Conservation (phyloP, 352 stramenopile genomes). For the Pythium phragmitis region DNA sequence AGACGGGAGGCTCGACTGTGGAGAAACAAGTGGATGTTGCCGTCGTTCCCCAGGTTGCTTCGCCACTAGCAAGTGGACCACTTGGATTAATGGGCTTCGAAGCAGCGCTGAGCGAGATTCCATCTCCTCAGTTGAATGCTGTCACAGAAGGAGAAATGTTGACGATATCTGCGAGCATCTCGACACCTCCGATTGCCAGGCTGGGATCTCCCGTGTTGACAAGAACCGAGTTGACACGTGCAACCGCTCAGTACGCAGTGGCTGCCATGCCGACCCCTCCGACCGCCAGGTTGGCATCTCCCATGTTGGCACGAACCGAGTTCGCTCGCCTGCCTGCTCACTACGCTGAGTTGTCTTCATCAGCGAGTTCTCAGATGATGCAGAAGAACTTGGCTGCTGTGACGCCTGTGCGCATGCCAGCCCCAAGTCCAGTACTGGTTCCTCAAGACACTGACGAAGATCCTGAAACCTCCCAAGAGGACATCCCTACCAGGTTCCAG, state of each 20-base stretch:
- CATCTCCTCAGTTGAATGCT: neutral
- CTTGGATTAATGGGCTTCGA: neutral
- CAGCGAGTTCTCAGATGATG: neutral
- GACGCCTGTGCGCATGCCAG: neutral
- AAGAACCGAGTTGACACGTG: neutral
- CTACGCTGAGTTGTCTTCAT: neutral
- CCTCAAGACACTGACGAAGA: slow-evolving; percentile 6
- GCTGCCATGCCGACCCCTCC: neutral
- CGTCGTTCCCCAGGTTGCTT: neutral
- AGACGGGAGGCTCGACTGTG: neutral
- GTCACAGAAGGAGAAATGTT: neutral
- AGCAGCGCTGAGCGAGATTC: neutral
- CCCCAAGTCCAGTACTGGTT: neutral
- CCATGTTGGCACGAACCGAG: too few relatives aligned
- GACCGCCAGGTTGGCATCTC: too few relatives aligned
- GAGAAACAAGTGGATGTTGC: neutral
- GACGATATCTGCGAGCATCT: neutral
- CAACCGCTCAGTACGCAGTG: neutral
- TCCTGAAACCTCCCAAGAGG: neutral
- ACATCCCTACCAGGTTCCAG: neutral
- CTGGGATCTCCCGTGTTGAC: neutral
- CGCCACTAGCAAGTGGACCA: neutral
- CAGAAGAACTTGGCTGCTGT: neutral
- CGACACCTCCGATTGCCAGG: neutral
- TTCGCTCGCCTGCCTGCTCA: too few relatives aligned